Evolutionary conservation across 139 green algal species (phyloP), one percentile per base, ranked within the genome.

Genomic region (Microglena sp.): DNA sequence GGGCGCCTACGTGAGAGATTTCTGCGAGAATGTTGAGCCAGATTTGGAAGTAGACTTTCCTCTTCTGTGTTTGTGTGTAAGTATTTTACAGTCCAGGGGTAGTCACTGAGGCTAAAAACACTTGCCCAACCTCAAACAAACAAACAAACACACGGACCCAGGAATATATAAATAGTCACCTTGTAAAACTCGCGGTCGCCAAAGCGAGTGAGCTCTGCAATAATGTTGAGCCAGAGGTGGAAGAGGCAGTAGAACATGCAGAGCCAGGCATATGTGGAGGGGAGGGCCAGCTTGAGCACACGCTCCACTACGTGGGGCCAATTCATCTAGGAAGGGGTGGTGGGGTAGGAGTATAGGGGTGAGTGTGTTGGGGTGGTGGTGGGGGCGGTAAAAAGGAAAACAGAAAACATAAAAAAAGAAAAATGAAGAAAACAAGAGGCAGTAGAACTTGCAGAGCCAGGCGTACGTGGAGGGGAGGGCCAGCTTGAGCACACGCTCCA

Each of bases 171-270:
- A 53, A 5, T 8, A 5, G 60, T 27, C 40, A 81, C 80, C 79
- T 90, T 88, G 79, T 97, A 97, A 67, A 97, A 97, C 72, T 95
- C 91, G 0, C 92, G 71, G 80, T 97, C 92, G 0, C 82, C 92
- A 70, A 97, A 97, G 29, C 68, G 33, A 31, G 86, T 84, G 28
- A 94, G 30, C 83, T 97, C 92, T 1, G 83, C 91, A 31, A 93
- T 30, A 26, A 97, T 82, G 78, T 97, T 97, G 34, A 97, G 84
- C 82, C 78, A 89, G 0, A 92, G 63, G 61, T 96, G 82, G 75
- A 96, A 95, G 26, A 95, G 71, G 28, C 76, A 70, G 70, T 90
- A 91, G 75, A 96, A 96, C 66, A 91, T 88, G 67, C 71, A 72
- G 5, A 91, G 75, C 73, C 34, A 97, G 78, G 89, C 91, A 76